Percentiles rank a stretch among this genome's conserved stretches.
Evolutionary conservation across 2,329 filamentous ascomycete genomes (phyloP).

Genomic region (Fusarium virguliforme): DNA sequence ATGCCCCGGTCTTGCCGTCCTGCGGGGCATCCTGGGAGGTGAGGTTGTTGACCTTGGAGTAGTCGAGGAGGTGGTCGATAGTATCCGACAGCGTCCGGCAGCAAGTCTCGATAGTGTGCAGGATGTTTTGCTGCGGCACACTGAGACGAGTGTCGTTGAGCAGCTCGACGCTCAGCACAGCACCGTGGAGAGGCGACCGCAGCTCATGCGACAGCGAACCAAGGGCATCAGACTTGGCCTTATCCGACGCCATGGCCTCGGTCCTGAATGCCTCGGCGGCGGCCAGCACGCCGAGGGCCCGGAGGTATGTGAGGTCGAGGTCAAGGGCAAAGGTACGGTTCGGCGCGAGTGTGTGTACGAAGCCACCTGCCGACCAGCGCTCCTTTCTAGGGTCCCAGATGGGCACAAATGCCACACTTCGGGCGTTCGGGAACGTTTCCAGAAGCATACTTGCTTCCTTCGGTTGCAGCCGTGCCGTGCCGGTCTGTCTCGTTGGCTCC

Average conservation of each 20-base stretch:
- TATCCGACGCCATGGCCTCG: slow-evolving; percentile 57
- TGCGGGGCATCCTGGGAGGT: slow-evolving; percentile 20
- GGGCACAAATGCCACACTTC: slow-evolving; percentile 65
- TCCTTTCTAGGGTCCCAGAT: slow-evolving; percentile 64
- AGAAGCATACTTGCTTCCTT: slow-evolving; percentile 51
- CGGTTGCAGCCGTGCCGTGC: slow-evolving; percentile 28
- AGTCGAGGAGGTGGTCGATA: slow-evolving; percentile 69
- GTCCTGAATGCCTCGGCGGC: slow-evolving; percentile 71
- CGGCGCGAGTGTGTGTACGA: slow-evolving; percentile 64
- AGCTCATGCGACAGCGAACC: slow-evolving; percentile 75
- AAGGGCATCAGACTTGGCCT: slow-evolving; percentile 71
- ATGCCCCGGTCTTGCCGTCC: slow-evolving; percentile 12
- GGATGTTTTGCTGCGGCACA: slow-evolving; percentile 63
- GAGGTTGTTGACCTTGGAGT: slow-evolving; percentile 68
- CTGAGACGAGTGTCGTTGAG: slow-evolving; percentile 67
- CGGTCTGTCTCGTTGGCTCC: neutral
- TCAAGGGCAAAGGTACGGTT: slow-evolving; percentile 62
- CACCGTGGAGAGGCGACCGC: slow-evolving; percentile 73
- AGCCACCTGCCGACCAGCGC: slow-evolving; percentile 66
- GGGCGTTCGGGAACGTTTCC: slow-evolving; percentile 60
- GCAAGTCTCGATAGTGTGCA: slow-evolving; percentile 67
- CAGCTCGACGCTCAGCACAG: slow-evolving; percentile 69
- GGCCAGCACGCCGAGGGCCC: slow-evolving; percentile 68
- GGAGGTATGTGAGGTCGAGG: slow-evolving; percentile 67
- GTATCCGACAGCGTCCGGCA: slow-evolving; percentile 69